A percentile compares a stretch with the other conserved stretches of the same genome.
These are phyloP conservation scores for Xanthoceras sorbifolium DNA, from an alignment of 345 rosid genomes.

Conservation along the genomic window DNA sequence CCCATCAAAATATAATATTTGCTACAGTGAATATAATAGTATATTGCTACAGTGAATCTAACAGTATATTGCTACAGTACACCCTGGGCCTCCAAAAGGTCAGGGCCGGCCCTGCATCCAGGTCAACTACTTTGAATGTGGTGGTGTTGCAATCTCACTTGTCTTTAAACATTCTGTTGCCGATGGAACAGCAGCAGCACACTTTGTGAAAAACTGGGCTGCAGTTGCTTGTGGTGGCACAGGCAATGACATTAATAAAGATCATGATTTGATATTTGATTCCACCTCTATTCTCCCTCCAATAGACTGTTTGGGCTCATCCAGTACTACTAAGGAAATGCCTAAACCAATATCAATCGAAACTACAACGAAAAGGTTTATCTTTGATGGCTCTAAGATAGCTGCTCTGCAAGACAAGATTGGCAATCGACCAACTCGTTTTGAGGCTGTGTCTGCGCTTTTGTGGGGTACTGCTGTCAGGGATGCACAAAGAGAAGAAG, in stretches of 20 bases:
- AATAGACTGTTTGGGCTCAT: too few relatives aligned
- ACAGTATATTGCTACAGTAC: too few relatives aligned
- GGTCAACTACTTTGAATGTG: conserved; percentile 30
- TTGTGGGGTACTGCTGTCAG: conserved; percentile 26
- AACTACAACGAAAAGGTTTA: conserved; percentile 15
- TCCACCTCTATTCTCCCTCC: conserved; percentile 24
- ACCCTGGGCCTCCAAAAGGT: too few relatives aligned
- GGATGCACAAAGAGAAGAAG: too few relatives aligned
- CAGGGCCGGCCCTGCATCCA: too few relatives aligned
- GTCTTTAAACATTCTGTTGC: conserved; percentile 24
- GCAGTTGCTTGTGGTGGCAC: too few relatives aligned
- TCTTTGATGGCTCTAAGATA: conserved; percentile 21
- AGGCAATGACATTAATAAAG: background rate
- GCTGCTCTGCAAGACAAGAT: too few relatives aligned
- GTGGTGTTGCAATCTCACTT: conserved; percentile 31
- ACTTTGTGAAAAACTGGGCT: conserved; percentile 21
- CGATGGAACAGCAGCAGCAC: conserved; percentile 23
- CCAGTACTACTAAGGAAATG: too few relatives aligned
- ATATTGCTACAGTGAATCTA: too few relatives aligned
- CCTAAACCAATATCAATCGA: background rate
- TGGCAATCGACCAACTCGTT: too few relatives aligned
- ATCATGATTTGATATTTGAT: conserved; percentile 22
- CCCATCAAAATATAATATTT: too few relatives aligned
- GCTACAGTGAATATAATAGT: too few relatives aligned
- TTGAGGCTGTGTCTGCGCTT: conserved; percentile 17